Conservation (phyloP, 768 basidiomycete genomes). For the Mycena capillaripes region DNA sequence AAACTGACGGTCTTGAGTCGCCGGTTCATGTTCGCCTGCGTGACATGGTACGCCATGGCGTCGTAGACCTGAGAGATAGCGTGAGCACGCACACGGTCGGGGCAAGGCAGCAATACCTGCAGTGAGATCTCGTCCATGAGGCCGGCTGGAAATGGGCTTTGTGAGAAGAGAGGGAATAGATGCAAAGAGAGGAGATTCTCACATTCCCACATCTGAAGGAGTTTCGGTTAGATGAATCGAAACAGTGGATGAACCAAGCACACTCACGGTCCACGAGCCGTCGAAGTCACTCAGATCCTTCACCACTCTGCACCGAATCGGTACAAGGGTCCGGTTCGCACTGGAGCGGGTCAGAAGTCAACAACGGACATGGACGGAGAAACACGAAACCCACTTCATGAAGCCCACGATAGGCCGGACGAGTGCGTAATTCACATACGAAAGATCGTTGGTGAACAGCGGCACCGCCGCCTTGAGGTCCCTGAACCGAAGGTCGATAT, state of each 20-base stretch:
- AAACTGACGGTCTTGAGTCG: constrained; percentile 91
- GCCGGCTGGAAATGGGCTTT: constrained; percentile 71
- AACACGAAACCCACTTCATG: constrained; percentile 81
- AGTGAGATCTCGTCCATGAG: constrained; percentile 91
- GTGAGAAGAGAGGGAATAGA: constrained; percentile 28
- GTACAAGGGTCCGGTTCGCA: constrained; percentile 93
- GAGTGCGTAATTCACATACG: constrained; percentile 93
- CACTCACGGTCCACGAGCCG: constrained; percentile 95
- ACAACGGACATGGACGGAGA: background rate
- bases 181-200: constrained; percentile 45
- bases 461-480: constrained; percentile 97
- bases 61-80: constrained; percentile 77
- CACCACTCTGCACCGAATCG: constrained; percentile 91
- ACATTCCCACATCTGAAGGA: constrained; percentile 92
- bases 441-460: constrained; percentile 88
- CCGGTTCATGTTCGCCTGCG: constrained; percentile 89
- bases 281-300: constrained; percentile 92
- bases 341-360: constrained; percentile 56
- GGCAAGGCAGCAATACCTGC: constrained; percentile 64
- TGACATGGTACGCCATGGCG: constrained; percentile 95
- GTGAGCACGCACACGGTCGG: constrained; percentile 7
- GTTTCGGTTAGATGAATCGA: constrained; percentile 28
- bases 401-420: constrained; percentile 98
- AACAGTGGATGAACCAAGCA: constrained; percentile 38
- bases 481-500: constrained; percentile 94